phyloP scores from a whole-genome alignment of 768 basidiomycete species.

The Peribolospora baueri region DNA sequence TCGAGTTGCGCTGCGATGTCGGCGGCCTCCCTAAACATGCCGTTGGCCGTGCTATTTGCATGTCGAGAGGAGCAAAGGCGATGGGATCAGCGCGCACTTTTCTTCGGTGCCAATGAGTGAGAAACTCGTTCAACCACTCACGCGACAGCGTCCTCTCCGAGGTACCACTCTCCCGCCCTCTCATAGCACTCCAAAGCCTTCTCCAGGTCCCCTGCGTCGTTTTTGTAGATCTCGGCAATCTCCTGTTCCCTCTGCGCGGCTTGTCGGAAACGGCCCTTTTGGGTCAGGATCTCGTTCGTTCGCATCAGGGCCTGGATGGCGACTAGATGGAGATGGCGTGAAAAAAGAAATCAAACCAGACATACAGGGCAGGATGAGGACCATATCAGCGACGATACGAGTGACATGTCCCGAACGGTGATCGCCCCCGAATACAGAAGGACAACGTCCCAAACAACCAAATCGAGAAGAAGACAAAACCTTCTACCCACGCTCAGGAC shows the following conservation, averaged over 20 bases:
- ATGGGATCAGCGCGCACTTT: background rate
- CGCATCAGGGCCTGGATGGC: constrained; percentile 67
- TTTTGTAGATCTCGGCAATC: constrained; percentile 76
- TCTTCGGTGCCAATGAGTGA: background rate
- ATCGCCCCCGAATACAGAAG: background rate
- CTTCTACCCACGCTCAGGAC: constrained; percentile 44
- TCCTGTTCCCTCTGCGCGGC: constrained; percentile 36
- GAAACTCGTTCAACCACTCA: constrained; percentile 23
- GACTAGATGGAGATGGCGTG: constrained; percentile 26
- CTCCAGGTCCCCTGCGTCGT: constrained; percentile 38
- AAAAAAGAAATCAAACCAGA: background rate
- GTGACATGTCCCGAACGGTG: background rate
- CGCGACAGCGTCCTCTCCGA: constrained; percentile 92
- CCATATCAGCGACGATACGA: too few species aligned
- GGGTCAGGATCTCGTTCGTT: constrained; percentile 58
- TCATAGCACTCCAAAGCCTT: constrained; percentile 39
- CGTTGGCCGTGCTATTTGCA: constrained; percentile 57
- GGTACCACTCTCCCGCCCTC: constrained; percentile 86
- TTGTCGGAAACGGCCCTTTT: constrained; percentile 76
- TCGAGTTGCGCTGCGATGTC: constrained; percentile 78
- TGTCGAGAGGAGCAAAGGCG: background rate
- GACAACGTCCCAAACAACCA: background rate
- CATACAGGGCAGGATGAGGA: background rate
- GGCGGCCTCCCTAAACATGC: constrained; percentile 86
- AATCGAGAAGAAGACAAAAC: background rate